These are phyloP conservation scores for Lachnellula arida DNA, from an alignment of 2,329 filamentous ascomycete genomes.

Conservation along the genomic window DNA sequence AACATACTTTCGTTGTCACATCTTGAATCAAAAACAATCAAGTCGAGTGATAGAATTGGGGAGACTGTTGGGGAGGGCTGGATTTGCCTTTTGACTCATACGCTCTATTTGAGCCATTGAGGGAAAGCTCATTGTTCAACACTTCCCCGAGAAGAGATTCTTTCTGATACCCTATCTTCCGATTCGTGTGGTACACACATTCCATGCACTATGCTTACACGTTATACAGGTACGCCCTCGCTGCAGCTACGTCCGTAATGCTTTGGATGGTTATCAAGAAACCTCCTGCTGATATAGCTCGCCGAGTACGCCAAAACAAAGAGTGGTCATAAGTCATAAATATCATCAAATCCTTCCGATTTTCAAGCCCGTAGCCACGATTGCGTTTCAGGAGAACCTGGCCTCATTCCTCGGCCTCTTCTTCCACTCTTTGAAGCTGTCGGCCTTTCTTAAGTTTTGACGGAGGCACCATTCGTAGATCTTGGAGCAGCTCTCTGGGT, in stretches of 20 bases:
- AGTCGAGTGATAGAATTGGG: too few species aligned
- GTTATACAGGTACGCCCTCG: slow-evolving; percentile 71
- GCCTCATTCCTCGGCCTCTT: slow-evolving; percentile 38
- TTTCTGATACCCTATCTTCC: too few species aligned
- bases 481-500: slow-evolving; percentile 76
- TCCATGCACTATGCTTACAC: not conserved
- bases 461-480: slow-evolving; percentile 66
- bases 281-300: slow-evolving; percentile 66
- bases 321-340: slow-evolving; percentile 55
- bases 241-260: slow-evolving; percentile 86
- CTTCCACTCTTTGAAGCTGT: slow-evolving; percentile 34
- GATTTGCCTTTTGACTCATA: too few species aligned
- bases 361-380: slow-evolving; percentile 8
- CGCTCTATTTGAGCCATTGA: too few species aligned
- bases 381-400: not conserved
- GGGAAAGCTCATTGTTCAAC: too few species aligned
- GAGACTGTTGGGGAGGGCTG: too few species aligned
- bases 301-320: slow-evolving; percentile 71
- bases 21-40: not conserved
- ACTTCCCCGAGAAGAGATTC: too few species aligned
- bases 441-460: slow-evolving; percentile 41
- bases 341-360: slow-evolving; percentile 18
- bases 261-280: slow-evolving; percentile 93
- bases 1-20: not conserved
- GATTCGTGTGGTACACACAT: too few species aligned